Base-by-base conservation (phyloP, 768 basidiomycete species). In the Pleurotus eryngii region DNA sequence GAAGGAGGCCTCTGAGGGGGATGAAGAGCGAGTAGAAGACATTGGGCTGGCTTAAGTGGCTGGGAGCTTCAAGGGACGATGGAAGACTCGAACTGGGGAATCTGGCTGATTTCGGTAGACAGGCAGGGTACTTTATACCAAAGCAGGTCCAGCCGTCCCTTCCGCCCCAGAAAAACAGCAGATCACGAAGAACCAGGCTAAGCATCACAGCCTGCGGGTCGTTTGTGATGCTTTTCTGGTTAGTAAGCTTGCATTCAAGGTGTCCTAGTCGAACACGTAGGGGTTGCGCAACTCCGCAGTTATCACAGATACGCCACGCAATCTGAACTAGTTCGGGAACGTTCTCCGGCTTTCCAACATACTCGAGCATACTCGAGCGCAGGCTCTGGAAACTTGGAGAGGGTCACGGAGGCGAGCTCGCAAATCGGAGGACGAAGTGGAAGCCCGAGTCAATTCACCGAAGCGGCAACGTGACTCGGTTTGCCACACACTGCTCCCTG, bases 31-130 rank as follows among this genome's bases (percentile, higher is more conserved):
- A 42, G 48, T 48, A 22, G 63, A 58, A 30, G 63, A 60, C 5
- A 59, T 24, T 45, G 53, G 45, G 46, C 56, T 64, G 39, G 72
- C 67, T 70, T 60, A 46, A 46, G 30, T 57, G 58, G 38, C 51
- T 46, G 60, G 49, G n/a, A 58, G 38, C 56, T 27, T 58, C 46
- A 56, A 50, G 53, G 22, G 38, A 57, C 11, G 49, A 55, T 58
- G 26, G 39, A 27, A 42, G 50, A 40, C 50, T 40, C 40, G 55
- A 57, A 50, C 46, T 48, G 54, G 45, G 46, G 55, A 42, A 53
- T 51, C 49, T 48, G 43, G 55, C 43, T 49, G 37, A 48, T 37
- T 35, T 46, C 35, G 51, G 55, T 24, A 56, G 46, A 18, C 43
- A 26, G 46, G 18, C 42, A 56, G 42, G 55, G 42, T 46, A 56